Evolutionary conservation across 2,329 filamentous ascomycete species (phyloP).

Genomic region (Malbranchea zuffiana): DNA sequence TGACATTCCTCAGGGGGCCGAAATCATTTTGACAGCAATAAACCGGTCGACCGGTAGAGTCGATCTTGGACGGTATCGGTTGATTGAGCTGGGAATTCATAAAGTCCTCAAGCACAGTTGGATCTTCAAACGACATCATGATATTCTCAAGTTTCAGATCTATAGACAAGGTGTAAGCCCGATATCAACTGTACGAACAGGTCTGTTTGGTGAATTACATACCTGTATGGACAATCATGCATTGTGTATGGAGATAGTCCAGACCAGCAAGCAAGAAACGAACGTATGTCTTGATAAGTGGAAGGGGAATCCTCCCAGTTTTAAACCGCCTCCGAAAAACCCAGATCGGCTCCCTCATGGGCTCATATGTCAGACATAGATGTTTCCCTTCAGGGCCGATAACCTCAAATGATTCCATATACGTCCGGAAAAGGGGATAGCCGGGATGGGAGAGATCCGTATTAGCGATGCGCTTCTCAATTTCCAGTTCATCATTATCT

Average conservation of each 20-base stretch:
- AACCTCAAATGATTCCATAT: conserved; percentile 20
- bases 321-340: conserved; percentile 19
- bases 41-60: conserved; percentile 13
- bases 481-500: conserved; percentile 17
- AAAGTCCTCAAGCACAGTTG: conserved; percentile 7
- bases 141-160: conserved; percentile 14
- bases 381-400: conserved; percentile 18
- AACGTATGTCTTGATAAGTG: conserved; percentile 22
- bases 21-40: conserved; percentile 20
- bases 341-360: conserved; percentile 26
- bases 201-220: conserved; percentile 1
- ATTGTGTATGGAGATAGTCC: conserved; percentile 31
- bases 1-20: conserved; percentile 15
- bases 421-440: conserved; percentile 19
- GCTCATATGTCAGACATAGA: conserved; percentile 25
- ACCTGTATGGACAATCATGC: conserved; percentile 32
- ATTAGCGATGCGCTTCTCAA: conserved; percentile 19
- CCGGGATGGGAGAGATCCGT: conserved; percentile 20
- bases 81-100: conserved; percentile 4
- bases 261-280: conserved; percentile 28
- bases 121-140: conserved; percentile 12
- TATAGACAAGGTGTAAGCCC: not conserved
- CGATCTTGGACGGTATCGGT: conserved; percentile 13
- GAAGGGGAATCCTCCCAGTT: conserved; percentile 16
- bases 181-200: not conserved